Conservation (phyloP, 345 rosid genomes). For the Cardamine resedifolia region DNA sequence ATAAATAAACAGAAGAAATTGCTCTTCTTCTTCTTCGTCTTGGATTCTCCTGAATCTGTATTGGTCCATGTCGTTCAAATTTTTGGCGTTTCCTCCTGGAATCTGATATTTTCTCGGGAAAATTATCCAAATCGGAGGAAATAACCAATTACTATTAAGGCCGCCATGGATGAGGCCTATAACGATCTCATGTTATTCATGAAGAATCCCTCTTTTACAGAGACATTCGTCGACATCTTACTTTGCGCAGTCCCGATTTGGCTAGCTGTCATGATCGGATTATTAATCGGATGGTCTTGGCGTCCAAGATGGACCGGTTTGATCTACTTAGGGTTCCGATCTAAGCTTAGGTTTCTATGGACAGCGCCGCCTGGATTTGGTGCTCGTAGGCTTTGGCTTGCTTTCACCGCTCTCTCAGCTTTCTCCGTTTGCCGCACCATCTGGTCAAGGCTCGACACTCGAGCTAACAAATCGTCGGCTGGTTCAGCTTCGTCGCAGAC, state of each 20-base stretch:
- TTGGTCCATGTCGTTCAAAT: conserved; percentile 6
- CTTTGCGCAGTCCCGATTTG: conserved; percentile 97
- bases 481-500: conserved; percentile 22
- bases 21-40: conserved; percentile 9
- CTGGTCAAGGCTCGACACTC: conserved; percentile 59
- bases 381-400: conserved; percentile 92
- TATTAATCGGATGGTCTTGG: conserved; percentile 98
- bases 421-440: conserved; percentile 80
- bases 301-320: conserved; percentile 95
- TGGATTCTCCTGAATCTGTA: conserved; percentile 11
- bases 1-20: background rate
- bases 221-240: conserved; percentile 92
- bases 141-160: background rate
- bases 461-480: conserved; percentile 41
- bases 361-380: conserved; percentile 93
- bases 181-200: conserved; percentile 66
- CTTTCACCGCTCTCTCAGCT: conserved; percentile 85
- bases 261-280: conserved; percentile 96
- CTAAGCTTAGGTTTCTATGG: conserved; percentile 79
- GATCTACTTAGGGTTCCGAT: conserved; percentile 75
- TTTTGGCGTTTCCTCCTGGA: conserved; percentile 4
- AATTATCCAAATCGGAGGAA: background rate
- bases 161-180: conserved; percentile 64
- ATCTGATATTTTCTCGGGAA: conserved; percentile 4
- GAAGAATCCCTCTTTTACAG: conserved; percentile 68